Base-by-base conservation (phyloP, 352 stramenopile genomes). In the Phytophthora kernoviae region DNA sequence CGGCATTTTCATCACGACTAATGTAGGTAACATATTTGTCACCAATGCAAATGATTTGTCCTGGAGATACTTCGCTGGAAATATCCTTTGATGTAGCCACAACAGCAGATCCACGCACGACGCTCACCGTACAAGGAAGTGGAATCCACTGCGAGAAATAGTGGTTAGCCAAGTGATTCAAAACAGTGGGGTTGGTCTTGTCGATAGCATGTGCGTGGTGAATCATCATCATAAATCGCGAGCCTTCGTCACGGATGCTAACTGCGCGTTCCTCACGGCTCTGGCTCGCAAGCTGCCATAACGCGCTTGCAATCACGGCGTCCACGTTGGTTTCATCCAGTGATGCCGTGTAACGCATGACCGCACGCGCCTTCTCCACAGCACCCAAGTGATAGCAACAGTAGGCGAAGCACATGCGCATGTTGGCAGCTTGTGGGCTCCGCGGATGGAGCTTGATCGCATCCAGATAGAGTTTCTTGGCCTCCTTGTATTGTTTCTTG, bases 91-190 rank as follows among this genome's bases (percentile, higher is more conserved):
- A 92, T 24, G 86, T 94, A 7, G 78, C 72, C 0, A 98, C 75
- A 22, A 97, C 67, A n/a, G 75, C 66, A 1, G 86, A 98, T 56
- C 92, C 91, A 47, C 85, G 75, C 58, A 94, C 77, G 5, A 97
- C 88, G 34, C 85, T 77, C 21, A 94, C 87, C 0, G 84, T 93
- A 39, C 93, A 97, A 6, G 91, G 76, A 22, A 98, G 65, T 0
- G 90, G 93, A 8, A 97, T 96, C 96, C 95, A 99, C 60, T 98
- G 97, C 52, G 91, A 96, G 73, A 99, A 99, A 69, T 98, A 99
- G 75, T 99, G 96, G 84, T 99, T 98, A 9, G 96, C 96, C 52
- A 99, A 74, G 72, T 99, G 96, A 77, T 99, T 99, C 42, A 98
- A 79, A 17, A 98, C 96, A 51, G 84, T 94, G 8, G 87, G 85